phyloP scores from a whole-genome alignment of 1,284 basidiomycete species.

The Ustilago tritici region DNA sequence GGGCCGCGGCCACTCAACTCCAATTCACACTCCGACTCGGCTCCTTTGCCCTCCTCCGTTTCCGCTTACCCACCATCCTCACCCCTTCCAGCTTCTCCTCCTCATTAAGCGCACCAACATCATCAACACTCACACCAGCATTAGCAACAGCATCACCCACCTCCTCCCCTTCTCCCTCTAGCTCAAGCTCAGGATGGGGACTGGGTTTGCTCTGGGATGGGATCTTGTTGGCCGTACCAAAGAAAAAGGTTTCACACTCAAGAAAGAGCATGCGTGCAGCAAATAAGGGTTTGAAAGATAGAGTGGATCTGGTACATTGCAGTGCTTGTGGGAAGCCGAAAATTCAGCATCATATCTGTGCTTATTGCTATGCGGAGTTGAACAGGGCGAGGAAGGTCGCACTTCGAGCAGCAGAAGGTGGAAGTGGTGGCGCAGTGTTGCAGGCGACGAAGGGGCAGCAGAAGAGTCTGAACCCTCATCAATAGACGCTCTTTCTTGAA shows the following conservation, averaged over 20 bases:
- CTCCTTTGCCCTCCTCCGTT: not conserved
- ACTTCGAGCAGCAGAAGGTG: not conserved
- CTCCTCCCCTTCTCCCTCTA: not conserved
- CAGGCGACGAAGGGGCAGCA: not conserved
- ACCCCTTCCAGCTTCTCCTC: not conserved
- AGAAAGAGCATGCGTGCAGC: constrained; percentile 93
- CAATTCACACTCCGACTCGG: constrained; percentile 9
- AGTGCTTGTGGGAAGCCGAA: constrained; percentile 25
- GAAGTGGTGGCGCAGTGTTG: not conserved
- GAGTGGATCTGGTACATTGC: constrained; percentile 76
- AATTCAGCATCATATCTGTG: constrained; percentile 80
- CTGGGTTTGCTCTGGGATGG: constrained; percentile 81
- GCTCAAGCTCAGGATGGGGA: not conserved
- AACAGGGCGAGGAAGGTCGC: constrained; percentile 58
- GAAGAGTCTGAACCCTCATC: constrained; percentile 6
- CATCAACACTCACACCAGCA: constrained; percentile 21
- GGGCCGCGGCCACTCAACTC: constrained; percentile 5
- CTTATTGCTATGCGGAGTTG: constrained; percentile 83
- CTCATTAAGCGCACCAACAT: constrained; percentile 2
- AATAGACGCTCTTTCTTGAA: not conserved
- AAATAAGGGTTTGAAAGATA: constrained; percentile 95
- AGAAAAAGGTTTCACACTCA: constrained; percentile 92
- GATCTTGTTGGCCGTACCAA: constrained; percentile 90
- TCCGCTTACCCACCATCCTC: constrained; percentile 14
- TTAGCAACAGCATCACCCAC: constrained; percentile 5